Evolutionary conservation across 441 rosid species (phyloP).

Genomic region (Gossypium laxum): DNA sequence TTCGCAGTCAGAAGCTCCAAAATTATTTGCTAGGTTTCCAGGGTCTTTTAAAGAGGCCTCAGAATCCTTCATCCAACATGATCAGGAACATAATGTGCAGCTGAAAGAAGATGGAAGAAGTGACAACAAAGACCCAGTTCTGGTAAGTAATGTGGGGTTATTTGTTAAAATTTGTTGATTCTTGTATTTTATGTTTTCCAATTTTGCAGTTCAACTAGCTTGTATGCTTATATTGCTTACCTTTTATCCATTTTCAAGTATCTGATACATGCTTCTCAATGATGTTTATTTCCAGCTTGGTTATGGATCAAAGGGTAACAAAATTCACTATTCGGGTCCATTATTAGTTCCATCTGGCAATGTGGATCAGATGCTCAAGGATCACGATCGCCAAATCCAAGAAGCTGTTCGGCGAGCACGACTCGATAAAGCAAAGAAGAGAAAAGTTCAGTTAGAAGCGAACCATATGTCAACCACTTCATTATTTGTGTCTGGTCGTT

Average conservation of each 20-base stretch:
- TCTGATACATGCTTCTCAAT: constrained; percentile 8
- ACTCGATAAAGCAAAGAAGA: constrained; percentile 68
- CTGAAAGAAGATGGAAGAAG: constrained; percentile 48
- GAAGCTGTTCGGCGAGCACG: constrained; percentile 88
- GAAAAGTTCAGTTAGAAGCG: constrained; percentile 53
- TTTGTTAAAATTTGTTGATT: background rate
- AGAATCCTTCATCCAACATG: constrained; percentile 46
- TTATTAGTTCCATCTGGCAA: constrained; percentile 71
- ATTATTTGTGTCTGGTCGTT: constrained; percentile 61
- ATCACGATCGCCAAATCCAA: constrained; percentile 90
- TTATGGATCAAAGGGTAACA: constrained; percentile 76
- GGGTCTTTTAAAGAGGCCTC: constrained; percentile 84
- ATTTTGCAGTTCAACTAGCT: background rate
- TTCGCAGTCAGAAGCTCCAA: constrained; percentile 44
- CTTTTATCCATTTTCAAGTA: background rate
- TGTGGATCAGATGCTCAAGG: constrained; percentile 82
- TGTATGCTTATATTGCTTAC: background rate
- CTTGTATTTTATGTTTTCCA: background rate
- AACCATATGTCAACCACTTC: constrained; percentile 48
- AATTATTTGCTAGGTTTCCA: constrained; percentile 61
- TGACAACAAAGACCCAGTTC: constrained; percentile 58
- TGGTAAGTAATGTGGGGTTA: constrained; percentile 37
- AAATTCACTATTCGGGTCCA: constrained; percentile 86
- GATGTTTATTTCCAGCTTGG: constrained; percentile 40
- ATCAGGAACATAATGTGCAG: constrained; percentile 37